Percentiles rank a stretch among this genome's conserved stretches.
These are phyloP conservation scores for Talaromyces sp. DNA, from an alignment of 2,329 filamentous ascomycete genomes.

Conservation along the genomic window DNA sequence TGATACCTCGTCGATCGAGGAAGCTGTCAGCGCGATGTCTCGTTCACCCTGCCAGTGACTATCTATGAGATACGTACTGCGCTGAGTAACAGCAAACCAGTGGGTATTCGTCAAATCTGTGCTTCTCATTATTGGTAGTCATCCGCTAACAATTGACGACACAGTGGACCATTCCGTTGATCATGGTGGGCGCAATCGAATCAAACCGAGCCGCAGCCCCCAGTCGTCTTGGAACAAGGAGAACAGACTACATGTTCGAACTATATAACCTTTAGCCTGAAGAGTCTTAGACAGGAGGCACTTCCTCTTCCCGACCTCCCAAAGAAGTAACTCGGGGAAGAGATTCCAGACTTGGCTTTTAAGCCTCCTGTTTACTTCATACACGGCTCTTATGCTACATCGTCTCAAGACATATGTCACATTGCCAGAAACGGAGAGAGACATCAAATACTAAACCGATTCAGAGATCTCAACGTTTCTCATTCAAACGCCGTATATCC, in stretches of 20 bases:
- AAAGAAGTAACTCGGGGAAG: background rate
- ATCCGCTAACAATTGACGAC: background rate
- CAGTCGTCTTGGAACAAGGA: constrained; percentile 1
- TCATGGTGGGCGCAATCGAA: background rate
- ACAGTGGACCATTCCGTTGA: background rate
- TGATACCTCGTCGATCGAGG: background rate
- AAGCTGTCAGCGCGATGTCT: background rate
- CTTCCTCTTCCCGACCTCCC: background rate
- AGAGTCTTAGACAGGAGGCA: background rate
- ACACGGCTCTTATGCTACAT: background rate
- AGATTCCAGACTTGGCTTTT: background rate
- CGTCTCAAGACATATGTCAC: constrained; percentile 7
- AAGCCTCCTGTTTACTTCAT: constrained; percentile 6
- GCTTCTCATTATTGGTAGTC: background rate
- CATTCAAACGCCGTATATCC: background rate
- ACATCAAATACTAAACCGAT: constrained; percentile 6
- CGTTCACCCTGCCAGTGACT: background rate
- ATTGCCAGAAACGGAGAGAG: background rate
- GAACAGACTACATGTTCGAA: background rate
- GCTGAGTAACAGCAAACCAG: background rate
- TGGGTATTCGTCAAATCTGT: background rate
- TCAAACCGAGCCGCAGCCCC: background rate
- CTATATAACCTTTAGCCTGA: background rate
- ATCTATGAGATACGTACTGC: background rate
- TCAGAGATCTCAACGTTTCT: constrained; percentile 9